Conservation (phyloP, 2,329 filamentous ascomycete genomes). For the Ophiocordyceps camponoti-rufipedis region DNA sequence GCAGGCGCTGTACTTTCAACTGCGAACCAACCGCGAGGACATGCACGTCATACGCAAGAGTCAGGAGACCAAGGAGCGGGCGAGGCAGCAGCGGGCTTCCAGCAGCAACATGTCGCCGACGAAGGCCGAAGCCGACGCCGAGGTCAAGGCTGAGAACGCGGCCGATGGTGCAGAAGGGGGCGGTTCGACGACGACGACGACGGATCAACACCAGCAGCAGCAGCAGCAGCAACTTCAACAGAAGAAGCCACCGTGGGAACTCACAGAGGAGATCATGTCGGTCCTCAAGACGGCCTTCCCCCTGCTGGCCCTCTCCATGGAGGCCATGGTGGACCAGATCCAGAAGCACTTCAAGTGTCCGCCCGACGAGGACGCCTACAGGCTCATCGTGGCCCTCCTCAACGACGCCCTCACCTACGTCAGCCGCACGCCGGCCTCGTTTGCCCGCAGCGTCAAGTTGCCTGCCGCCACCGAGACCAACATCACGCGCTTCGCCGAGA, state of each 20-base stretch:
- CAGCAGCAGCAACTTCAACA: constrained; percentile 15
- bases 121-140: constrained; percentile 4
- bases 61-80: constrained; percentile 57
- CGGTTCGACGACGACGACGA: too few species aligned
- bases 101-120: constrained; percentile 3
- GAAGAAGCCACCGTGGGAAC: constrained; percentile 83
- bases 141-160: constrained; percentile 24
- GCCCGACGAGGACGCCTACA: constrained; percentile 92
- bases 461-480: constrained; percentile 85
- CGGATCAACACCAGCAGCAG: too few species aligned
- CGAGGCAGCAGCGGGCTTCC: constrained; percentile 28
- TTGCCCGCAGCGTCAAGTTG: constrained; percentile 80
- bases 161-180: constrained; percentile 11
- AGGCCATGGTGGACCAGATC: constrained; percentile 98
- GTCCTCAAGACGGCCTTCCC: constrained; percentile 95
- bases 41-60: constrained; percentile 83
- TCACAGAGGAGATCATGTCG: constrained; percentile 88
- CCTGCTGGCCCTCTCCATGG: constrained; percentile 89
- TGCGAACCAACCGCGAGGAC: constrained; percentile 85
- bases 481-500: constrained; percentile 91
- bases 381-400: constrained; percentile 88
- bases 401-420: constrained; percentile 93
- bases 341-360: constrained; percentile 99
- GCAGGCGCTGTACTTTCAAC: constrained; percentile 87
- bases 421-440: constrained; percentile 67